Evolutionary conservation across 2,329 filamentous ascomycete species (phyloP).

Genomic region (Tolypocladium nubicola): DNA sequence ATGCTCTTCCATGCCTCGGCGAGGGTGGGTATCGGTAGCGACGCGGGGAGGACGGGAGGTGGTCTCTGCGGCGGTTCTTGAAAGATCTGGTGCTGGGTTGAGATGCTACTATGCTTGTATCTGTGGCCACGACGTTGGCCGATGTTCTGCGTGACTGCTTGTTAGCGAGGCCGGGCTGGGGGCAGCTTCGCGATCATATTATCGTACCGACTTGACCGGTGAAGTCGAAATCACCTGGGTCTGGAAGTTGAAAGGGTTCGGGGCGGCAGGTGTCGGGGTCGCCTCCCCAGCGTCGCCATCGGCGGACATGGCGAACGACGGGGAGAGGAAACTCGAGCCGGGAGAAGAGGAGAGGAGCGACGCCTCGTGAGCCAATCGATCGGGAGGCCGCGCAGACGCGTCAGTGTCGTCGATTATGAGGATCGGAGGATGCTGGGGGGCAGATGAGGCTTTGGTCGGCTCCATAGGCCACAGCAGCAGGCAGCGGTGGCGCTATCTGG

Average conservation of each 20-base stretch:
- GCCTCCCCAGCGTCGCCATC: conserved; percentile 7
- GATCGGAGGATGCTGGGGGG: conserved; percentile 3
- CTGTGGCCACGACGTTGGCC: conserved; percentile 90
- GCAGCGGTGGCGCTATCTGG: background rate
- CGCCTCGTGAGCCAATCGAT: background rate
- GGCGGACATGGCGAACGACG: conserved; percentile 5
- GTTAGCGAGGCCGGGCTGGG: background rate
- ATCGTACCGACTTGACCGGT: conserved; percentile 66
- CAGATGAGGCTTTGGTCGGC: background rate
- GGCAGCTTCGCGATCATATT: too few species aligned
- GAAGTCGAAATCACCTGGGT: conserved; percentile 66
- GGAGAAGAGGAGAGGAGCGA: background rate
- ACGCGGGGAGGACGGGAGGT: conserved; percentile 80
- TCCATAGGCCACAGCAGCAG: conserved; percentile 6
- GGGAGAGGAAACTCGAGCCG: conserved; percentile 4
- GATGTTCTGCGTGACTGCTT: conserved; percentile 49
- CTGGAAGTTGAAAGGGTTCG: conserved; percentile 89
- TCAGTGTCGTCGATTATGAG: conserved; percentile 12
- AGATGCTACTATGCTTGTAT: conserved; percentile 95
- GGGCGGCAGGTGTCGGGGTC: conserved; percentile 15
- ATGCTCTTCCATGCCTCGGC: conserved; percentile 84
- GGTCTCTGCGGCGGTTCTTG: conserved; percentile 80
- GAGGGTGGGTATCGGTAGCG: conserved; percentile 81
- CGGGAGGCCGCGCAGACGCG: background rate
- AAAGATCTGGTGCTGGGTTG: conserved; percentile 82